Base-by-base conservation (phyloP, 257 asterid genomes). In the Fraxinus americana region DNA sequence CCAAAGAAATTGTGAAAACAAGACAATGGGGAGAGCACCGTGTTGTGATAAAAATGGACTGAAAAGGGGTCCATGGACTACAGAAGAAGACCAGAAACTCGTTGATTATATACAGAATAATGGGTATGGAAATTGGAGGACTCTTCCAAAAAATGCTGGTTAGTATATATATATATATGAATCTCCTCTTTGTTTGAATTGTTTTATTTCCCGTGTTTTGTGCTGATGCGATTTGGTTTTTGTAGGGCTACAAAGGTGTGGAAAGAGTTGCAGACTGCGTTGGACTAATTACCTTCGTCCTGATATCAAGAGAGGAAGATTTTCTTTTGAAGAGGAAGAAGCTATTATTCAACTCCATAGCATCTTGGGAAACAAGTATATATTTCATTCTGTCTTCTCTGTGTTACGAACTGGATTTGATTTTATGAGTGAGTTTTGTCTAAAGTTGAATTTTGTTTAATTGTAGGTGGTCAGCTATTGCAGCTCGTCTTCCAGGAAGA, bases 251-350 rank as follows among this genome's bases (percentile, higher is more conserved):
- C 91, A 93, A 59, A 90, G 98, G 80, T 93, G 98, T 74, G 98
- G 98, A 61, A 93, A 93, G 84, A 93, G 98, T 69, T 93, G 98
- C 70, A 78, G 98, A 1, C 90, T 93, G 23, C 87, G 97, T 2
- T 91, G 97, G 98, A 93, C 98, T 1, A 93, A 93, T n/a, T 93
- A 93, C 81, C 87, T 93, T 81, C 89, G 97, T 63, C 97, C 98
- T 0, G 97, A 91, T 63, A 91, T 93, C 74, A 93, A 91, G 67
- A 82, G 97, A 54, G 97, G 98, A 21, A 79, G 90, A 59, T 93
- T 93, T 35, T 88, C 98, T 11, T 88, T 88, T 17, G 98, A 89
- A 77, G 98, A 93, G 79, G 98, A 93, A 17, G 96, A 93, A 71
- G 83, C 91, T 4, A 91, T 93, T 50, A 91, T 93, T 83, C 92